Percentiles rank a stretch among this genome's conserved stretches.
Evolutionary conservation across 345 rosid genomes (phyloP).

Genomic region (Eucalyptus polyanthemos): DNA sequence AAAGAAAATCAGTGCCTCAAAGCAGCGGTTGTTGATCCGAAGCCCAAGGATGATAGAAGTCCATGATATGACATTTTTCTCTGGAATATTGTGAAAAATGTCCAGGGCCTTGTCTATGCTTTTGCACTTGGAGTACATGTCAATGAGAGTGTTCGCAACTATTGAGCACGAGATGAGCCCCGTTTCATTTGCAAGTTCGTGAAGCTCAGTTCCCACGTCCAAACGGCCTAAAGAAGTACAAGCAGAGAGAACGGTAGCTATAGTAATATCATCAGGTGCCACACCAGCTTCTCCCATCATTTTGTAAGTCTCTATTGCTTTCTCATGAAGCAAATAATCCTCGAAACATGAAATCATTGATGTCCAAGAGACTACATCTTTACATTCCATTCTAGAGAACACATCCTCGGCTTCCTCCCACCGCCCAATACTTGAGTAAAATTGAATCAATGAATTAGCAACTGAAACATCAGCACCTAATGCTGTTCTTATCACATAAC

Average conservation of each 20-base stretch:
- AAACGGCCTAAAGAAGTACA: constrained; percentile 51
- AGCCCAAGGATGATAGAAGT: constrained; percentile 67
- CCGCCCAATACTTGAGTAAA: constrained; percentile 42
- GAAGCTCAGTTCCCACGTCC: constrained; percentile 46
- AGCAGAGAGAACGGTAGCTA: constrained; percentile 59
- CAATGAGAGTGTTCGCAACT: constrained; percentile 58
- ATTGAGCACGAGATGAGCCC: constrained; percentile 42
- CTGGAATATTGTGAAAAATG: constrained; percentile 46
- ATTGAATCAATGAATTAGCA: constrained; percentile 57
- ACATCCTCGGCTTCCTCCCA: constrained; percentile 48
- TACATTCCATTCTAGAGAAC: constrained; percentile 42
- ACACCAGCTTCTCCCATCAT: constrained; percentile 45
- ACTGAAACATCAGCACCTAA: constrained; percentile 38
- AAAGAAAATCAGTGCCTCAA: constrained; percentile 65
- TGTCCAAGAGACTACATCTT: constrained; percentile 80
- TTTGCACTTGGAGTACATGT: constrained; percentile 85
- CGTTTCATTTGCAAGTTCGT: constrained; percentile 41
- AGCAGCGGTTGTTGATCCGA: constrained; percentile 59
- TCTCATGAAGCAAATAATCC: constrained; percentile 28
- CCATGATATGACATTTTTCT: constrained; percentile 81
- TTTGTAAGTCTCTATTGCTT: constrained; percentile 42
- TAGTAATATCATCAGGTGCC: constrained; percentile 55
- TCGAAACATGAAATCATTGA: constrained; percentile 79
- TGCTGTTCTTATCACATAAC: constrained; percentile 39
- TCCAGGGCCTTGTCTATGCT: constrained; percentile 50